Evolutionary conservation across 495 filamentous ascomycete genomes (phyloP).

Genomic region (Filosporella fistucella): DNA sequence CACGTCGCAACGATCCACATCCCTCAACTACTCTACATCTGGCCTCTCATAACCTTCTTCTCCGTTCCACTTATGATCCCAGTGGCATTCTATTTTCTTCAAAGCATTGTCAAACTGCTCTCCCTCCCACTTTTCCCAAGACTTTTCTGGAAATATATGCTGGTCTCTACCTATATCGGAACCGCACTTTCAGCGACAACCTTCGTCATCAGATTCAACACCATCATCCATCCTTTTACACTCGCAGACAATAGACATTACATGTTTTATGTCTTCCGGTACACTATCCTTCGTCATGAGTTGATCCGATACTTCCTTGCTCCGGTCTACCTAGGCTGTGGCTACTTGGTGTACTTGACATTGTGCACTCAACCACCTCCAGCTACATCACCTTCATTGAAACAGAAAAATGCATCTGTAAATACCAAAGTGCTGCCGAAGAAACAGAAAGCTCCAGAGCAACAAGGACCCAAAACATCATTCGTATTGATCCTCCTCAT

Average conservation of each 20-base stretch:
- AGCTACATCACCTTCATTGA: not conserved
- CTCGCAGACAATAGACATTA: conserved; percentile 96
- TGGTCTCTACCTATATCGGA: conserved; percentile 18
- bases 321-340: conserved; percentile 55
- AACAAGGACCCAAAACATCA: conserved; percentile 14
- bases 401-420: not conserved
- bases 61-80: conserved; percentile 71
- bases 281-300: conserved; percentile 64
- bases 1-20: conserved; percentile 85
- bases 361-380: conserved; percentile 2
- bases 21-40: conserved; percentile 92
- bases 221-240: conserved; percentile 92
- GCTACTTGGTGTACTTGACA: conserved; percentile 51
- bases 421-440: not conserved
- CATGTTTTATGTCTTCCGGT: conserved; percentile 91
- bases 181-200: conserved; percentile 40
- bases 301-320: conserved; percentile 63
- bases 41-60: conserved; percentile 85
- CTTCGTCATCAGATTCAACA: conserved; percentile 71
- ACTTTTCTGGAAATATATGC: conserved; percentile 11
- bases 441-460: not conserved
- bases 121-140: conserved; percentile 3
- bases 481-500: conserved; percentile 60
- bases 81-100: conserved; percentile 29
- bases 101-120: conserved; percentile 3